A percentile compares a stretch with the other conserved stretches of the same genome.
Evolutionary conservation across 345 rosid genomes (phyloP).

Genomic region (Anacardium occidentale): DNA sequence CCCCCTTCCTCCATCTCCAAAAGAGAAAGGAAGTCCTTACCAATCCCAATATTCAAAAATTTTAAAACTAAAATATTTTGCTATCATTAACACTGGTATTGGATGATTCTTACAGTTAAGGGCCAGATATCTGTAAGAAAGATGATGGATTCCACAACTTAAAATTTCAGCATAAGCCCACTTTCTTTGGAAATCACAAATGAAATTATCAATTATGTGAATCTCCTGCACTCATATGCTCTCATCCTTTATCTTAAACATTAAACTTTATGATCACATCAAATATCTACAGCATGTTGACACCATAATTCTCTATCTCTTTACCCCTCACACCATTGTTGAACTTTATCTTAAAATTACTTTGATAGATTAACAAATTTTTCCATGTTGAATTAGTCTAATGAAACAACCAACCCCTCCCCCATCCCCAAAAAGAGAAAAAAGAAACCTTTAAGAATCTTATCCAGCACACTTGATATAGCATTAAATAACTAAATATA

Average conservation of each 20-base stretch:
- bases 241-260: not conserved
- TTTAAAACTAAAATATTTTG: not conserved
- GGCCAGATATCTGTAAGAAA: not conserved
- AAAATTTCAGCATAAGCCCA: not conserved
- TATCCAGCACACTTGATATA: not conserved
- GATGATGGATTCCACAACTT: not conserved
- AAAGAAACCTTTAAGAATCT: not conserved
- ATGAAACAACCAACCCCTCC: not conserved
- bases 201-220: not conserved
- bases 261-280: not conserved
- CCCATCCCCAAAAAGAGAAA: not conserved
- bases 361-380: not conserved
- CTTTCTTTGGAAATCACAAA: not conserved
- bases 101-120: not conserved
- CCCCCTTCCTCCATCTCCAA: not conserved
- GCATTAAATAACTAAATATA: not conserved
- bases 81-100: no score
- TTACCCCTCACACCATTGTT: not conserved
- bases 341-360: no score
- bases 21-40: not conserved
- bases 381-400: no score
- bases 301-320: not conserved
- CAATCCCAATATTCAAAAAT: not conserved
- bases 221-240: not conserved
- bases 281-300: not conserved